These are phyloP conservation scores for Wickerhamomyces bovis DNA, from an alignment of 805 yeast genomes.

Conservation along the genomic window DNA sequence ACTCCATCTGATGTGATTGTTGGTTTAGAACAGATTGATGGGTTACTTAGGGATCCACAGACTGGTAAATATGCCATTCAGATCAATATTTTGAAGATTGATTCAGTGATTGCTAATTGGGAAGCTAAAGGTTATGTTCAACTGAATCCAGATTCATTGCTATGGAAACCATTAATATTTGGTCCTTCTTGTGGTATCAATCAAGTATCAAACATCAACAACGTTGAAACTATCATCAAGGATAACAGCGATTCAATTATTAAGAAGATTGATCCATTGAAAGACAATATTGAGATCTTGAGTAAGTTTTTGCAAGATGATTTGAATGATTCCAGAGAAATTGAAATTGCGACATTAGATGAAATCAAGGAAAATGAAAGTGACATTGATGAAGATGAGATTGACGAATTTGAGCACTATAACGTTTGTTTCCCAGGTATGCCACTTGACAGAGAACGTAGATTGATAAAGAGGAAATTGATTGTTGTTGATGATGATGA, in stretches of 20 bases:
- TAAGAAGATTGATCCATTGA: slow-evolving; percentile 28
- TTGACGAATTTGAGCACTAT: slow-evolving; percentile 16
- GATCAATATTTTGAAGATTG: slow-evolving; percentile 41
- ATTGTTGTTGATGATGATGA: slow-evolving; percentile 22
- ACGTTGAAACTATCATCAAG: slow-evolving; percentile 24
- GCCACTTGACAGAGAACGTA: slow-evolving; percentile 17
- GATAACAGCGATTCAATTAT: slow-evolving; percentile 2
- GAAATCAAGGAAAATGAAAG: slow-evolving; percentile 32
- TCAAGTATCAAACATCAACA: slow-evolving; percentile 30
- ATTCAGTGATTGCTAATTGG: slow-evolving; percentile 42
- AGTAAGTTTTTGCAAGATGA: slow-evolving; percentile 63
- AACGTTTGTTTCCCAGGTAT: slow-evolving; percentile 33
- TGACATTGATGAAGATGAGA: slow-evolving; percentile 14
- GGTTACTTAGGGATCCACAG: slow-evolving; percentile 43
- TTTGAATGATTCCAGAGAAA: slow-evolving; percentile 51
- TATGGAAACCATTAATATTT: slow-evolving; percentile 80
- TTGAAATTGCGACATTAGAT: slow-evolving; percentile 51
- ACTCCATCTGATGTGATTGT: slow-evolving; percentile 78
- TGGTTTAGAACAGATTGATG: slow-evolving; percentile 73
- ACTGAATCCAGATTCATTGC: slow-evolving; percentile 45
- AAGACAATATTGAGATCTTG: slow-evolving; percentile 46
- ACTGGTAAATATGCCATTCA: slow-evolving; percentile 47
- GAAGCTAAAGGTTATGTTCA: slow-evolving; percentile 44
- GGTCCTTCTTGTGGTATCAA: slow-evolving; percentile 87
- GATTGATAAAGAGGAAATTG: slow-evolving; percentile 18